Evolutionary conservation across 1,139 yeast genomes (phyloP).

Genomic region (Meyerozyma guilliermondii): DNA sequence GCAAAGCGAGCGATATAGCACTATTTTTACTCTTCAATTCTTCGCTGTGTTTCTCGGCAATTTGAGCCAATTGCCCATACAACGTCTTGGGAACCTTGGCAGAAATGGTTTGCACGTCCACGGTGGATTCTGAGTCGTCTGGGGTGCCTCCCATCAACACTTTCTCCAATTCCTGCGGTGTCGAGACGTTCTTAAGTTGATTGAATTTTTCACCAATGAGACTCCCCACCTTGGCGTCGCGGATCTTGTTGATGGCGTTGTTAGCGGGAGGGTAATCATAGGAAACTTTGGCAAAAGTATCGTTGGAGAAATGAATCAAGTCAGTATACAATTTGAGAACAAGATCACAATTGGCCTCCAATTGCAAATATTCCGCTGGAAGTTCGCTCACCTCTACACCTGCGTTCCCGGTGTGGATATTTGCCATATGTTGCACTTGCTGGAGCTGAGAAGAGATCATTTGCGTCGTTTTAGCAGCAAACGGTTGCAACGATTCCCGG

Average conservation of each 20-base stretch:
- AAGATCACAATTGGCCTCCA: conserved; percentile 64
- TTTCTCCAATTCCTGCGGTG: conserved; percentile 62
- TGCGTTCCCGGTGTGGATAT: conserved; percentile 14
- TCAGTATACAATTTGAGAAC: conserved; percentile 57
- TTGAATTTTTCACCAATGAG: conserved; percentile 49
- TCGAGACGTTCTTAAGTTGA: conserved; percentile 54
- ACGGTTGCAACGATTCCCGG: conserved; percentile 39
- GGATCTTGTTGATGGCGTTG: conserved; percentile 37
- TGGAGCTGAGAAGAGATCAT: conserved; percentile 35
- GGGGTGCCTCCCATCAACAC: conserved; percentile 29
- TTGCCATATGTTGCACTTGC: conserved; percentile 42
- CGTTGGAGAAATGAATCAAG: conserved; percentile 50
- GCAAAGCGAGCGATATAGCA: conserved; percentile 50
- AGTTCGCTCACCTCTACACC: conserved; percentile 52
- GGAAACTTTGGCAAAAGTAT: conserved; percentile 59
- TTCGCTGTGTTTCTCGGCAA: conserved; percentile 31
- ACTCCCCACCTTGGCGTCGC: conserved; percentile 60
- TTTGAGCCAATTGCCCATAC: conserved; percentile 37
- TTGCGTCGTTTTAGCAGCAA: conserved; percentile 36
- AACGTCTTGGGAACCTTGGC: conserved; percentile 38
- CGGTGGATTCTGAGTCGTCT: conserved; percentile 14
- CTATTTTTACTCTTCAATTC: conserved; percentile 40
- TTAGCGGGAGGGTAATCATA: conserved; percentile 75
- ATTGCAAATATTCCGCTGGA: conserved; percentile 64
- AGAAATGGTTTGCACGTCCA: conserved; percentile 28